Evolutionary conservation across 2,329 filamentous ascomycete species (phyloP), one percentile per base, ranked within the genome.

Genomic region (Rutstroemia sydowiana): DNA sequence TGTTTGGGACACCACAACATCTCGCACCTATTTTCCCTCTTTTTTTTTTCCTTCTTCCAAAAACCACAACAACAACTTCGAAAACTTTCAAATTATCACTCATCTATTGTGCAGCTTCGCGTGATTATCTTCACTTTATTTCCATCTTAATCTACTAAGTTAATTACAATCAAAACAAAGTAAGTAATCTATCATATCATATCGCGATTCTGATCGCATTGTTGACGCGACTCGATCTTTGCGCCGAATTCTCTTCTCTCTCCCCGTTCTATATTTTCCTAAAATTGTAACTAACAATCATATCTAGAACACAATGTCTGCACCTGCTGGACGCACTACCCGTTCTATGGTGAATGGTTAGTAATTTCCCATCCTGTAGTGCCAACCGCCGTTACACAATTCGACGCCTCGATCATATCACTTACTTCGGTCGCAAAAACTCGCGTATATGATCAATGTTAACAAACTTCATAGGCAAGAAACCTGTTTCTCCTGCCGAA

Each of bases 281-380:
- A 6, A 40, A 7, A 40, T 18, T 18, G n/a, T 10, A 40, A 40
- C 37, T 18, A 40, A 40, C 16, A 37, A 45, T 47, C 55, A 45
- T 40, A 65, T 16, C 34, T 13, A 36, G 63, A 52, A 55, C 51
- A 52, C 45, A 58, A 66, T 66, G 64, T 59, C 62, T 45, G n/a
- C n/a, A n/a, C n/a, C n/a, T n/a, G n/a, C n/a, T n/a, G n/a, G n/a
- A n/a, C 57, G 62, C 44, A 59, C 60, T 18, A 66, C 64, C 45
- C 57, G 64, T 43, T 61, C 60, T 20, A 54, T 62, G 5, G 53
- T 61, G 3, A 64, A 59, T 39, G 63, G 64, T 64, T 41, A 51
- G 63, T 61, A 48, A 49, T 49, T 51, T n/a, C 40, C 14, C 26
- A 23, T 50, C 34, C 36, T 26, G n/a, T n/a, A n/a, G 16, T 21